Evolutionary conservation across 164 flowering plant species (phyloP).

Genomic region (grape (Vitis vinifera)): DNA sequence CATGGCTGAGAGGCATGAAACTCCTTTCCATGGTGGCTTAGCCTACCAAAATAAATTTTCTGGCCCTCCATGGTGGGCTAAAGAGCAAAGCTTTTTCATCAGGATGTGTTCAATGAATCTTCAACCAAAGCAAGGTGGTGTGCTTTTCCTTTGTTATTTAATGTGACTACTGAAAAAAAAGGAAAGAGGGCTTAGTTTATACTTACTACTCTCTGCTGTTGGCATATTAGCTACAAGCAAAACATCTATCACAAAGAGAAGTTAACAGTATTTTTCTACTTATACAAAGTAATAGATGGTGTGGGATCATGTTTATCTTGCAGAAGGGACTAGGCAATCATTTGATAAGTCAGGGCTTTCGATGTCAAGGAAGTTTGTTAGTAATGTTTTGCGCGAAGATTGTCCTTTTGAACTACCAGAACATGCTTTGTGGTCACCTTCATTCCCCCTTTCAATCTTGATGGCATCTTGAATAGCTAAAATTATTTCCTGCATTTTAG

Average conservation of each 20-base stretch:
- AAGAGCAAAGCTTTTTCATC: too few species aligned
- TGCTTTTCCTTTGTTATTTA: too few species aligned
- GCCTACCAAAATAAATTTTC: too few species aligned
- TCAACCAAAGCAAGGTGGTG: too few species aligned
- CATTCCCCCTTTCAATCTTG: constrained; percentile 65
- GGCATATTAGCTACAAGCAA: too few species aligned
- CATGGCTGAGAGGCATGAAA: too few species aligned
- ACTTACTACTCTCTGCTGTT: too few species aligned
- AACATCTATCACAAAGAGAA: background rate
- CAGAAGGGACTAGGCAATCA: constrained; percentile 53
- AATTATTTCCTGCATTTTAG: constrained; percentile 86
- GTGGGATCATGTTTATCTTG: constrained; percentile 41
- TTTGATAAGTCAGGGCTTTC: constrained; percentile 65
- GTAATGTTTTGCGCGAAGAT: constrained; percentile 53
- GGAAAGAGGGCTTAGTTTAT: too few species aligned
- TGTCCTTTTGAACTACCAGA: constrained; percentile 42
- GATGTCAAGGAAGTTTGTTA: constrained; percentile 67
- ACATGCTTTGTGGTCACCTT: constrained; percentile 21
- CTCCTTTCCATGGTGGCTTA: too few species aligned
- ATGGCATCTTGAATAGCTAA: constrained; percentile 85
- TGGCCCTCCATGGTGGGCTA: too few species aligned
- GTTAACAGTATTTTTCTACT: background rate
- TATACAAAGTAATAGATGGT: background rate
- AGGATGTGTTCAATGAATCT: too few species aligned
- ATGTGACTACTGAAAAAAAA: too few species aligned